A percentile compares a stretch with the other conserved stretches of the same genome.
Conservation (phyloP, 805 yeast genomes). For the Candida cerambycidarum region DNA sequence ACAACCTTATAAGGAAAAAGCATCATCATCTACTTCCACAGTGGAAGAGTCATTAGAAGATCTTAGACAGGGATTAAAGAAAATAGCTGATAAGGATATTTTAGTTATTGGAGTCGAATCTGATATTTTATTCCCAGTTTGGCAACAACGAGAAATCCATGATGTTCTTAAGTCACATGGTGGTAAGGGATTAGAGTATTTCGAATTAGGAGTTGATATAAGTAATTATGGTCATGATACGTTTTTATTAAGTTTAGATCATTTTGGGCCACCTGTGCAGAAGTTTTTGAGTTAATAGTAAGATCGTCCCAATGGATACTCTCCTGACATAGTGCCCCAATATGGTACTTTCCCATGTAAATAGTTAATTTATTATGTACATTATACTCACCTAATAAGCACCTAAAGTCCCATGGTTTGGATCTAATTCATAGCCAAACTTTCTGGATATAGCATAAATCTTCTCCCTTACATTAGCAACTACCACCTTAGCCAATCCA, state of each 20-base stretch:
- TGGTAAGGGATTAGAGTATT: constrained; percentile 46
- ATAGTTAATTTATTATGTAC: neutral
- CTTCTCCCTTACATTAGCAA: constrained; percentile 50
- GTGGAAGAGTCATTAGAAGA: constrained; percentile 61
- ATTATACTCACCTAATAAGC: too few relatives aligned
- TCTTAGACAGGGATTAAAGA: constrained; percentile 61
- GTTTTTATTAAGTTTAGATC: constrained; percentile 72
- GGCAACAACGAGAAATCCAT: constrained; percentile 89
- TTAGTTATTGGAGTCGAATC: constrained; percentile 90
- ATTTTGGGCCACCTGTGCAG: constrained; percentile 76
- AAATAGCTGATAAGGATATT: constrained; percentile 62
- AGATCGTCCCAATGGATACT: too few relatives aligned
- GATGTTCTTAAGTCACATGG: constrained; percentile 48
- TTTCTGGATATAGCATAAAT: constrained; percentile 47
- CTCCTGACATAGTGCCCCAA: too few relatives aligned
- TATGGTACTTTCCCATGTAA: too few relatives aligned
- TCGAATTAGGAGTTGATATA: constrained; percentile 73
- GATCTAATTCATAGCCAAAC: constrained; percentile 67
- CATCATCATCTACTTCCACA: constrained; percentile 44
- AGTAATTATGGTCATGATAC: constrained; percentile 92
- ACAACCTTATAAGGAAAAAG: constrained; percentile 56
- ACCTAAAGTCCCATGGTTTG: constrained; percentile 57
- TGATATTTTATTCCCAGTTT: constrained; percentile 86
- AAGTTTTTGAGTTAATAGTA: constrained; percentile 43
- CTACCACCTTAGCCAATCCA: constrained; percentile 69